Percentiles rank a stretch among this genome's conserved stretches.
Conservation (phyloP, 208 protist species). For the Trypanosoma rangeli region DNA sequence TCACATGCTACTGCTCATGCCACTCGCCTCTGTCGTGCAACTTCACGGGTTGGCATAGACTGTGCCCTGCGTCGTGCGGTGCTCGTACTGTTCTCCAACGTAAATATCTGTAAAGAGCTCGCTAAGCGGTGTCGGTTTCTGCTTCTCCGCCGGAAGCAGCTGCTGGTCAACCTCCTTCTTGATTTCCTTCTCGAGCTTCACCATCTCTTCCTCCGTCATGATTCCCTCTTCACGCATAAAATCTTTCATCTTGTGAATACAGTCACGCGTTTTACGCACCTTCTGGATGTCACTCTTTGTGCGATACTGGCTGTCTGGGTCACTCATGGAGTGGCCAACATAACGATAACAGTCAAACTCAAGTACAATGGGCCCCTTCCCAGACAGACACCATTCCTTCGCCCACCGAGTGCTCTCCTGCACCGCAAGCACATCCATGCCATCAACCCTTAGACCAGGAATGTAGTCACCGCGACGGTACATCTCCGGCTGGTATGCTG, state of each 20-base stretch:
- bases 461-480: slow-evolving; percentile 97
- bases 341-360: slow-evolving; percentile 97
- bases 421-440: slow-evolving; percentile 97
- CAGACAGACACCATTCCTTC: slow-evolving; percentile 74
- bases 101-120: slow-evolving; percentile 95
- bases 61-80: slow-evolving; percentile 83
- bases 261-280: slow-evolving; percentile 90
- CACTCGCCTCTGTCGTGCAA: too few relatives aligned
- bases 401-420: slow-evolving; percentile 90
- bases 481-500: slow-evolving; percentile 91
- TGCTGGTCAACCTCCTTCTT: slow-evolving; percentile 93
- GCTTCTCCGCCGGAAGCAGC: slow-evolving; percentile 85
- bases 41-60: slow-evolving; percentile 63
- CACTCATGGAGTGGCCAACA: slow-evolving; percentile 98
- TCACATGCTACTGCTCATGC: too few relatives aligned
- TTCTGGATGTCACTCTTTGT: slow-evolving; percentile 94
- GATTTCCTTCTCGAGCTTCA: slow-evolving; percentile 86
- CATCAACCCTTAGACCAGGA: slow-evolving; percentile 96
- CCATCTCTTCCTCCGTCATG: slow-evolving; percentile 95
- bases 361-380: slow-evolving; percentile 94
- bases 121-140: slow-evolving; percentile 49
- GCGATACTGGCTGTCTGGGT: slow-evolving; percentile 97
- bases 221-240: slow-evolving; percentile 83
- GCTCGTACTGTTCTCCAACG: slow-evolving; percentile 70
- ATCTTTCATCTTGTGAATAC: slow-evolving; percentile 86